Base-by-base conservation (phyloP, 1,284 basidiomycete species). In the Ganoderma leucocontextum region DNA sequence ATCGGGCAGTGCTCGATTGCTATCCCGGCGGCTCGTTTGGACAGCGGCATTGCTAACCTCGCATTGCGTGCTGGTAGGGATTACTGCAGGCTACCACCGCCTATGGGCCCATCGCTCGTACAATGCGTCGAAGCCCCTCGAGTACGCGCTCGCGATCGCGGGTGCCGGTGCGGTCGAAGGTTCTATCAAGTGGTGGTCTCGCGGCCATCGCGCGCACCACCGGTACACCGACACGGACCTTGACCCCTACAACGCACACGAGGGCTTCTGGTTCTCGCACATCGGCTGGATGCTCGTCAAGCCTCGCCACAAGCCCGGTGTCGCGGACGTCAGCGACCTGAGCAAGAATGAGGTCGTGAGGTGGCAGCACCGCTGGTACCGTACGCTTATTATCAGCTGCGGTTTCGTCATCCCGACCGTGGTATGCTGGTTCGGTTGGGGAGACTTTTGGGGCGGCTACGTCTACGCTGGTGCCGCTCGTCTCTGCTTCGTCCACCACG, bases 201-300 rank as follows among this genome's bases (percentile, higher is more conserved):
- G 95, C 60, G 95, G 94, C 68, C 95, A 97, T 84, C 92, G 96
- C 71, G 95, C 96, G 10, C 95, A 97, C 82, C 95, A 97, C 80
- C 89, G 95, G 63, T 97, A 97, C 84, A 97, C 95, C 78, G 96
- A 98, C 82, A 97, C 96, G 75, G 93, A 96, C 68, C 91, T 98
- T 70, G 95, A 97, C 83, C 96, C 95, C 0, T 98, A 97, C 84
- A 93, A 93, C 71, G 95, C 96, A 4, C 92, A 95, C 81, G 89
- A 91, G 77, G 96, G 96, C 33, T 85, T 94, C 73, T 84, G 85
- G 70, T 91, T 88, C 84, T 90, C 93, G 0, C 96, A 97, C 78
- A 84, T 97, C 70, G 95, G 95, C 58, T 98, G 96, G 96, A 96
- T 97, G 93, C 77, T 97, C 73, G 75, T 97, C 81, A 96, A 96